Base-by-base conservation (phyloP, 1,284 basidiomycete species). In the Hemileia vastatrix region DNA sequence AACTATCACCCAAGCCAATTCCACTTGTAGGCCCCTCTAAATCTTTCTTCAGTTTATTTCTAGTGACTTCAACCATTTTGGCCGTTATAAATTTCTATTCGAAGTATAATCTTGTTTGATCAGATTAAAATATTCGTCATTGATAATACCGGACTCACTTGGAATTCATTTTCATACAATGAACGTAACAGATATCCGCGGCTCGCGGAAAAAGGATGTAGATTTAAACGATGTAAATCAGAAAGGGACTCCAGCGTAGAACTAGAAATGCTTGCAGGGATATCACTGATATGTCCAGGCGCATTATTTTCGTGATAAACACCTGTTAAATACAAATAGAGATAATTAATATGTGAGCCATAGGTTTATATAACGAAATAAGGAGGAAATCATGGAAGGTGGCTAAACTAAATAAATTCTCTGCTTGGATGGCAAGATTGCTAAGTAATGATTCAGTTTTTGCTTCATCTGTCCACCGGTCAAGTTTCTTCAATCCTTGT, bases 391-490 rank as follows among this genome's bases (percentile, higher is more conserved):
- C 23, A 21, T 2, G 15, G n/a, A n/a, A n/a, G n/a, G n/a, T n/a
- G n/a, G n/a, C n/a, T n/a, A n/a, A n/a, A n/a, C n/a, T n/a, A n/a
- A 50, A 23, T 15, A 50, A 24, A 50, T 19, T 24, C 23, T 50
- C 21, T 15, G n/a, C n/a, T 6, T 50, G 49, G 31, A 27, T 4
- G 9, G 21, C 21, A 27, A 50, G 49, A n/a, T 50, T 50, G 3
- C 15, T 23, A n/a, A 23, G 15, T 23, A 50, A 27, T 23, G 23
- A 19, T 15, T 15, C n/a, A 23, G 49, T 24, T 4, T 24, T 27
- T 49, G 60, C 47, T 27, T 62, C 60, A 48, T 62, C 60, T 48
- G 45, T 49, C 44, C 44, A 62, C 32, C 48, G 52, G 56, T 62
- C 52, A 6, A 62, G 23, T 47, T 23, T 55, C 6, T 23, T 50